Evolutionary conservation across 1,284 basidiomycete species (phyloP), one percentile per base, ranked within the genome.

Genomic region (Hemileia vastatrix): DNA sequence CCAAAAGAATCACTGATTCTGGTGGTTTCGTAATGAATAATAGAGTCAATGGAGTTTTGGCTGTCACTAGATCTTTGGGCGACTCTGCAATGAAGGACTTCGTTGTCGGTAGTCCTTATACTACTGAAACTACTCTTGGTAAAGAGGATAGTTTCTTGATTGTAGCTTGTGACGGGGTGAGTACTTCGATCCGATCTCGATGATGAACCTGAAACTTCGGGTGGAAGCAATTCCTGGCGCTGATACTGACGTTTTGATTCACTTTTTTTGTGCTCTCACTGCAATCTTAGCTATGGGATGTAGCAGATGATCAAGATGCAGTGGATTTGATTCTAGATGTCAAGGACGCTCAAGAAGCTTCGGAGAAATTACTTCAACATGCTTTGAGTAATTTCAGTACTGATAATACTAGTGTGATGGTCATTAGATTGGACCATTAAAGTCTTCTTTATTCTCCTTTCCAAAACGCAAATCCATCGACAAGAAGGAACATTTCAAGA

Each of bases 361-460:
- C 72, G 6, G 63, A 70, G 36, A 54, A 62, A 18, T 64, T 75
- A 2, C 50, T 75, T 27, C 45, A 70, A 21, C 68, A 74, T 36
- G 74, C 74, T 1, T 54, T 75, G 3, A 60, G 62, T n/a, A 86
- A 88, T 72, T 90, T 90, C 76, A 91, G 90, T 31, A 90, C 88
- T 27, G 92, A 96, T 76, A 96, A 96, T 76, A 76, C 78, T 1
- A 70, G 70, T 9, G 66, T 76, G 52, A 71, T 76, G 70, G 73
- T 75, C 31, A 65, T 74, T 15, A 68, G 70, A 18, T 71, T 76
- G 40, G 40, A 21, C 24, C 21, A 27, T 47, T n/a, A n/a, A n/a
- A n/a, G n/a, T n/a, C n/a, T n/a, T n/a, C n/a, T n/a, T n/a, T n/a
- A n/a, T n/a, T n/a, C n/a, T n/a, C n/a, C n/a, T n/a, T n/a, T n/a